phyloP scores from a whole-genome alignment of 257 asterid genomes.

The Petrea volubilis region DNA sequence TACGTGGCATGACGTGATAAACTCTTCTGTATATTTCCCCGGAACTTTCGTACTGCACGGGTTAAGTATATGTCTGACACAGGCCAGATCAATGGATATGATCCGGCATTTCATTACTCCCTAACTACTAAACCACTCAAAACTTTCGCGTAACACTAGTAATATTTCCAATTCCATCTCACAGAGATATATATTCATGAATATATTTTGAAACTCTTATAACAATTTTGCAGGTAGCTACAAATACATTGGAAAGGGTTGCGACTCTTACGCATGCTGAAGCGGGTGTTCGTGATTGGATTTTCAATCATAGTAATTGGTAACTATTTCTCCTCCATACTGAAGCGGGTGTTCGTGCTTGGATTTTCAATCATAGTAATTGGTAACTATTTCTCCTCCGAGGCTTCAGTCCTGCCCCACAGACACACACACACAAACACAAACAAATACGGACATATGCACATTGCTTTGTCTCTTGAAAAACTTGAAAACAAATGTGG shows the following conservation, averaged over 20 bases:
- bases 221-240: slow-evolving; percentile 38
- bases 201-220: not conserved
- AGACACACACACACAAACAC: not conserved
- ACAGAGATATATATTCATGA: no score
- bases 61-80: no score
- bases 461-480: not conserved
- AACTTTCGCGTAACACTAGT: no score
- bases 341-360: slow-evolving; percentile 53
- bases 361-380: slow-evolving; percentile 49
- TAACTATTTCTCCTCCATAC: slow-evolving; percentile 33
- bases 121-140: no score
- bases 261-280: slow-evolving; percentile 56
- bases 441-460: not conserved
- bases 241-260: slow-evolving; percentile 51
- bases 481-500: not conserved
- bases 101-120: no score
- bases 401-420: no score
- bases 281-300: slow-evolving; percentile 55
- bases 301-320: slow-evolving; percentile 49
- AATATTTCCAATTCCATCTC: not conserved
- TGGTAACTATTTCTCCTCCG: slow-evolving; percentile 32
- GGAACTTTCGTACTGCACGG: no score
- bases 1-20: no score
- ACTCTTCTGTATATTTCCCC: no score
- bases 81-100: no score